phyloP scores from a whole-genome alignment of 768 basidiomycete genomes.

The Rhizopogon vulgaris region DNA sequence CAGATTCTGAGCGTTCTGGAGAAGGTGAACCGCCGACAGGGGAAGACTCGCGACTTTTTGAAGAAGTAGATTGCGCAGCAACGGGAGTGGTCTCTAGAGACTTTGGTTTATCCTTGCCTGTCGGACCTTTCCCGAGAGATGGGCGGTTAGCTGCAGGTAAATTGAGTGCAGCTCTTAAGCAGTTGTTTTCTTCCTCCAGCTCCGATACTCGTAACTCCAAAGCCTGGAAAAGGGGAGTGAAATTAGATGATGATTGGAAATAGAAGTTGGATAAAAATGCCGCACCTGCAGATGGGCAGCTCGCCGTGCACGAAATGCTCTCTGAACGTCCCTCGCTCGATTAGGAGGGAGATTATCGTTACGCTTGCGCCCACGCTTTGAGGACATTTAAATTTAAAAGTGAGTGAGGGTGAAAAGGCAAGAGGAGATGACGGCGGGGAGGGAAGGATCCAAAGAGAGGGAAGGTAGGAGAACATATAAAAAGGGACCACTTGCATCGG shows the following conservation, averaged over 20 bases:
- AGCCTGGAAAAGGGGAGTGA: slow-evolving; percentile 42
- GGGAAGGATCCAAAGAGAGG: slow-evolving; percentile 26
- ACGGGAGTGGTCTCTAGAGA: slow-evolving; percentile 28
- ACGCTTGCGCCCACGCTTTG: slow-evolving; percentile 81
- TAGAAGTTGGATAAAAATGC: slow-evolving; percentile 25
- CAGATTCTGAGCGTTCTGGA: slow-evolving; percentile 30
- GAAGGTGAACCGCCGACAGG: slow-evolving; percentile 51
- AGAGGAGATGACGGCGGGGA: slow-evolving; percentile 25
- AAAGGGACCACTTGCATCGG: slow-evolving; percentile 29
- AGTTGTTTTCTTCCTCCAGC: slow-evolving; percentile 79
- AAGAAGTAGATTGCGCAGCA: slow-evolving; percentile 31
- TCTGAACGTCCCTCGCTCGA: slow-evolving; percentile 81
- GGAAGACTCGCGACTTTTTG: slow-evolving; percentile 60
- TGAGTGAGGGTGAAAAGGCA: slow-evolving; percentile 8
- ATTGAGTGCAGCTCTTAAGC: slow-evolving; percentile 64
- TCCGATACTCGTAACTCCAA: slow-evolving; percentile 76
- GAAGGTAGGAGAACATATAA: slow-evolving; percentile 33
- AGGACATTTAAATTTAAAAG: slow-evolving; percentile 49
- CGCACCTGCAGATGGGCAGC: slow-evolving; percentile 80
- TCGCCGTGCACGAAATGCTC: slow-evolving; percentile 83
- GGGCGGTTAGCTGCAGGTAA: slow-evolving; percentile 70
- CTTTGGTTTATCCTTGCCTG: slow-evolving; percentile 79
- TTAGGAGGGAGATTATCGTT: slow-evolving; percentile 56
- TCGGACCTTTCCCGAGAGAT: slow-evolving; percentile 77
- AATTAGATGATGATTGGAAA: slow-evolving; percentile 35